phyloP scores from a whole-genome alignment of 768 basidiomycete genomes.

The Chalciporus sphaerocephalus region DNA sequence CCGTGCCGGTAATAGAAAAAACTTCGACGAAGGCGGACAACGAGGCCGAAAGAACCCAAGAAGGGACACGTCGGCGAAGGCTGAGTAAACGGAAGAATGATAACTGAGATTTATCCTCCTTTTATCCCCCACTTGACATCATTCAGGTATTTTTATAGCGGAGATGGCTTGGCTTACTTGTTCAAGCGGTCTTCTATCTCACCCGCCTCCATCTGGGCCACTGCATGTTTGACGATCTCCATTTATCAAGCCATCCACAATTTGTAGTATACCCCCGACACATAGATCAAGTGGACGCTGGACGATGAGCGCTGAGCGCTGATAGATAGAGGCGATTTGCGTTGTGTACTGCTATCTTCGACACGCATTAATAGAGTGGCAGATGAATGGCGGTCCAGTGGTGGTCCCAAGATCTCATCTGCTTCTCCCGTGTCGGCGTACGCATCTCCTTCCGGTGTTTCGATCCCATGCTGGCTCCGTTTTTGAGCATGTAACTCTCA shows the following conservation, averaged over 20 bases:
- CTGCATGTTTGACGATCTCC: conserved; percentile 9
- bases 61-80: conserved; percentile 29
- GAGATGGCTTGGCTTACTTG: conserved; percentile 18
- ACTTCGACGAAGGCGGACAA: conserved; percentile 10
- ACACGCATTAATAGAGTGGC: conserved; percentile 1
- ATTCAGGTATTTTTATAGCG: conserved; percentile 10
- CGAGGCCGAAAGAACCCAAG: conserved; percentile 18
- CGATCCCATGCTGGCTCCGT: not conserved
- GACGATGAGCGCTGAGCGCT: conserved; percentile 15
- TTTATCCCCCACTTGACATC: conserved; percentile 6
- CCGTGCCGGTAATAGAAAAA: conserved; percentile 8
- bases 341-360: conserved; percentile 1
- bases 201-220: conserved; percentile 5
- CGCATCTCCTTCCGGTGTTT: not conserved
- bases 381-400: not conserved
- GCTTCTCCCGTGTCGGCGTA: conserved; percentile 3
- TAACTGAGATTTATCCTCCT: conserved; percentile 16
- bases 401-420: not conserved
- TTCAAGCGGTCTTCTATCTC: conserved; percentile 22
- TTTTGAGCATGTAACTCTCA: not conserved
- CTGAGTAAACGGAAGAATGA: conserved; percentile 32
- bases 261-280: conserved; percentile 9
- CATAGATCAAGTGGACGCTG: conserved; percentile 1
- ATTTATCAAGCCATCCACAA: conserved; percentile 4
- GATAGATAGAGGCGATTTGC: conserved; percentile 3